Base-by-base conservation (phyloP, 768 basidiomycete species). In the Psilocybe cubensis region DNA sequence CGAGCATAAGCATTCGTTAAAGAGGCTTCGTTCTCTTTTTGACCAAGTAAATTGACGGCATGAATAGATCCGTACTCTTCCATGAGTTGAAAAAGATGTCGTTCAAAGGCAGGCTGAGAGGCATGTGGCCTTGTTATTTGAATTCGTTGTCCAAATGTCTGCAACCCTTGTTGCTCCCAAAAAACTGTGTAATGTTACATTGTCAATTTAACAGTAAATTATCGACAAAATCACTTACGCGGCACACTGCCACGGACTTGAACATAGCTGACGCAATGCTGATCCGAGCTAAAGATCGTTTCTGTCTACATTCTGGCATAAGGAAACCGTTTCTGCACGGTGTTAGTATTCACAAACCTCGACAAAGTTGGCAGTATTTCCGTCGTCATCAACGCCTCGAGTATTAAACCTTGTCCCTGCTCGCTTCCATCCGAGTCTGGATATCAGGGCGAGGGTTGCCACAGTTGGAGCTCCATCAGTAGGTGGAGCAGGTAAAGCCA, bases 371-470 rank as follows among this genome's bases (percentile, higher is more conserved):
- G 96, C 96, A 27, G 89, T 90, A 68, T 95, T 88, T 33, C 96
- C 94, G 61, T 95, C 92, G 68, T 97, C 96, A 67, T 98, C 96
- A 9, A 98, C 91, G 1, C 96, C 96, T 56, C 96, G 84, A 11
- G 95, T 95, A 70, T 97, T 98, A 77, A 98, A 99, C 35, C 97
- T 85, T 18, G 97, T 98, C 3, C 97, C 97, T 23, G 97, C 96
- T 62, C 96, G 83, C 74, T 94, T 96, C 88, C 92, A 96, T 9
- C 95, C 89, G 4, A 98, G 80, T 38, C 97, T 80, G 11, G 91
- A 94, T 48, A 98, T 89, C 55, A 99, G 74, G 3, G 88, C 84
- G 20, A 97, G 71, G 1, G 91, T 91, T 3, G 85, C 90, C 57
- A 92, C 78, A 18, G 81, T 80, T 6, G 88, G 93, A 28, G 83